Evolutionary conservation across 1,284 basidiomycete genomes (phyloP), one percentile per base, ranked within the genome.

Genomic region (Ceratobasidium papillatum): DNA sequence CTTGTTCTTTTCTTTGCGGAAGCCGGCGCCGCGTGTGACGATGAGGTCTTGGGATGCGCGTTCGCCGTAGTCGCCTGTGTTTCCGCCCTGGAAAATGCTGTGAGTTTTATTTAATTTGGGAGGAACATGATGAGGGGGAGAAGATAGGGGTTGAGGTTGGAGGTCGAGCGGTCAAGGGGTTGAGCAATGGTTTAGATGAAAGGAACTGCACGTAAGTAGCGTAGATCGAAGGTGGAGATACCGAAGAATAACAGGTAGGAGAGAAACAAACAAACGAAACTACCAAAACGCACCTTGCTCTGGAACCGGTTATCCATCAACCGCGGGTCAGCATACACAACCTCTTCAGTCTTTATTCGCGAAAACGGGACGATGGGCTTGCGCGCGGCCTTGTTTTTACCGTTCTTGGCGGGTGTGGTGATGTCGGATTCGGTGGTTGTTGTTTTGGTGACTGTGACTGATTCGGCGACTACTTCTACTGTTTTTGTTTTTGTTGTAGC

Each of bases 1-100:
- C 89, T 99, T 99, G 85, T 98, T 99, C 85, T 99, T 99, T 86
- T 98, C 97, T 84, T 99, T 99, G 72, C 95, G 89, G 86, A 99
- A 99, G 8, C 94, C 94, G 62, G 93, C 93, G 12, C 97, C 97
- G 5, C 95, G 89, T 1, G 97, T 99, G 27, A 96, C 93, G 78
- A 98, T 93, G 75, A 99, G 85, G 83, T 99, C 97, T 61, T 88
- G 86, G 76, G 90, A 90, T 0, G 97, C 97, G 74, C 87, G 88
- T 22, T 91, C 91, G 38, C 97, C 97, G 80, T 98, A 99, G 81
- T 98, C 97, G 78, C 90, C 91, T 25, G 79, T 78, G 2, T 86
- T 83, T 1, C 87, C 90, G 75, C 86, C 84, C 91, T 93, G 77
- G n/a, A 11, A n/a, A 9, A 41, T 30, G 54, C 32, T 25, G 25